Evolutionary conservation across 2,329 filamentous ascomycete species (phyloP).

Genomic region (Aspergillus aculeatus): DNA sequence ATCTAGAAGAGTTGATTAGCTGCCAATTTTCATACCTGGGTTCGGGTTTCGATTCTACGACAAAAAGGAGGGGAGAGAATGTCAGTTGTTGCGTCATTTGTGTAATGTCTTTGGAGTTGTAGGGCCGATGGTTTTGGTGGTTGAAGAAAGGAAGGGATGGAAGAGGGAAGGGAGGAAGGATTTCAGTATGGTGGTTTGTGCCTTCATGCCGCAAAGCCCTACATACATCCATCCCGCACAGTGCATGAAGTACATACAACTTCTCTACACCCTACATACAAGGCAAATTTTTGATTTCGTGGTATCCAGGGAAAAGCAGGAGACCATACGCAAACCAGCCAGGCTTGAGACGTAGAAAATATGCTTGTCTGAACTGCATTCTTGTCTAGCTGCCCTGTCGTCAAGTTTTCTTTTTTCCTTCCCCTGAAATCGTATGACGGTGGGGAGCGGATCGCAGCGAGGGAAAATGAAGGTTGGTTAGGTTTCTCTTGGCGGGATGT

Average conservation of each 20-base stretch:
- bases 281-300: background rate
- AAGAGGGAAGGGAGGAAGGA: background rate
- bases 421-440: background rate
- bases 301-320: background rate
- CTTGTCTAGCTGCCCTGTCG: background rate
- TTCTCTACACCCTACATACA: too few species aligned
- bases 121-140: too few species aligned
- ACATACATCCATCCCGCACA: background rate
- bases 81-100: background rate
- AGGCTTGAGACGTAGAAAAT: too few species aligned
- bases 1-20: background rate
- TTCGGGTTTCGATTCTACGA: background rate
- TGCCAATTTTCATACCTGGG: background rate
- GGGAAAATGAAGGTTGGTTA: background rate
- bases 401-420: background rate
- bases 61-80: background rate
- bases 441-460: background rate
- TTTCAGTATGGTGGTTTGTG: background rate
- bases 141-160: too few species aligned
- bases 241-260: background rate
- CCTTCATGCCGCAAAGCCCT: background rate
- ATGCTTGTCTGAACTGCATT: too few species aligned
- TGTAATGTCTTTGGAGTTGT: too few species aligned
- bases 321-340: background rate
- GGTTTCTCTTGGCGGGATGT: background rate